Percentiles rank a stretch among this genome's conserved stretches.
Evolutionary conservation across 1,284 basidiomycete species (phyloP).

Genomic region (Ceratobasidium sp.): DNA sequence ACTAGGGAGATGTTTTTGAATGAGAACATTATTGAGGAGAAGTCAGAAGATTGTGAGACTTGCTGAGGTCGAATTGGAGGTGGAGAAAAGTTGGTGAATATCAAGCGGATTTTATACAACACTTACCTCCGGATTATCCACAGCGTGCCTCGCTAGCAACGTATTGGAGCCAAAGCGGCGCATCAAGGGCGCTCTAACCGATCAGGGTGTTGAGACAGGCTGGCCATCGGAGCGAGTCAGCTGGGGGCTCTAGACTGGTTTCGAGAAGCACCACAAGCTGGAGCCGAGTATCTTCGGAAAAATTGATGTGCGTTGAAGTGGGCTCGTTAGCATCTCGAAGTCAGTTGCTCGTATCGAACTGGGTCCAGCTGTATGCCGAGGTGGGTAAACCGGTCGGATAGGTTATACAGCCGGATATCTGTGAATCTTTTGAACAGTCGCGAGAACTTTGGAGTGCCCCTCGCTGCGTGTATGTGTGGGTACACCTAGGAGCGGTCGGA

Average conservation of each 20-base stretch:
- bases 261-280: constrained; percentile 3
- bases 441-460: background rate
- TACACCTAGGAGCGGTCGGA: background rate
- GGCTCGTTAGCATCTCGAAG: background rate
- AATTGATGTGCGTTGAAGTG: background rate
- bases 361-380: background rate
- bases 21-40: constrained; percentile 8
- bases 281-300: background rate
- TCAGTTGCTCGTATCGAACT: too few relatives aligned
- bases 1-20: constrained; percentile 16
- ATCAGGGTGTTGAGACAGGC: background rate
- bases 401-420: background rate
- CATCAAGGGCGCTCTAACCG: background rate
- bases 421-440: background rate
- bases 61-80: background rate
- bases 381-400: background rate
- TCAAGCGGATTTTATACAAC: background rate
- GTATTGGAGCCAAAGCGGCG: background rate
- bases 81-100: background rate
- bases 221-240: constrained; percentile 1
- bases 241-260: background rate
- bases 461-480: background rate
- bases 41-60: too few relatives aligned
- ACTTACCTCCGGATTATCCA: background rate
- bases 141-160: background rate